phyloP scores from a whole-genome alignment of 257 asterid species.

The Forsythia suspensa region DNA sequence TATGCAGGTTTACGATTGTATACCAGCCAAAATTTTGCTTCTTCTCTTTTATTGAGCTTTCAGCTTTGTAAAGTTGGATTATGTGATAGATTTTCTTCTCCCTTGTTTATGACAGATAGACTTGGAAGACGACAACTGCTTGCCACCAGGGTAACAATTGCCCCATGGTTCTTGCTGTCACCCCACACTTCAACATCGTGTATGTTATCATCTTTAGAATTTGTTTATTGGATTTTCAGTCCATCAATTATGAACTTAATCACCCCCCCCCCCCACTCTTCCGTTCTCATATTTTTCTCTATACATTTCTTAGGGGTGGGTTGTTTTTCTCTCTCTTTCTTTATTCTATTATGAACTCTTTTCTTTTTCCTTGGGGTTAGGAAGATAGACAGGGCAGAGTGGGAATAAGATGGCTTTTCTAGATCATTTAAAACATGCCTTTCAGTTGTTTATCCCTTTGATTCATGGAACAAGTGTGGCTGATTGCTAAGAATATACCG shows the following conservation, averaged over 20 bases:
- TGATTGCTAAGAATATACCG: constrained; percentile 51
- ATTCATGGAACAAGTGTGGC: constrained; percentile 19
- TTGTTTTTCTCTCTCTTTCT: too few relatives aligned
- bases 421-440: background rate
- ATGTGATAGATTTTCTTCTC: constrained; percentile 1
- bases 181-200: constrained; percentile 58
- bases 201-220: constrained; percentile 34
- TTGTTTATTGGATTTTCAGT: background rate
- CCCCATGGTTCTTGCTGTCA: constrained; percentile 51
- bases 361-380: background rate
- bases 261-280: background rate
- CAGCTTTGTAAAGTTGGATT: constrained; percentile 3
- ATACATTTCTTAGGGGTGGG: background rate
- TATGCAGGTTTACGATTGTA: too few relatives aligned
- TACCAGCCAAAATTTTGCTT: background rate
- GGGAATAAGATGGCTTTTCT: background rate
- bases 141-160: constrained; percentile 55
- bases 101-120: constrained; percentile 40
- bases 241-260: background rate
- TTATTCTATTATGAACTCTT: background rate
- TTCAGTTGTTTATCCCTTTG: constrained; percentile 17
- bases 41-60: background rate
- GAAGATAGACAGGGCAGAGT: background rate
- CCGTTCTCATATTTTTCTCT: background rate
- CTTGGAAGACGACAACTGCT: constrained; percentile 66